These are phyloP conservation scores for Takashimella koratensis DNA, from an alignment of 1,284 basidiomycete genomes.

Conservation along the genomic window DNA sequence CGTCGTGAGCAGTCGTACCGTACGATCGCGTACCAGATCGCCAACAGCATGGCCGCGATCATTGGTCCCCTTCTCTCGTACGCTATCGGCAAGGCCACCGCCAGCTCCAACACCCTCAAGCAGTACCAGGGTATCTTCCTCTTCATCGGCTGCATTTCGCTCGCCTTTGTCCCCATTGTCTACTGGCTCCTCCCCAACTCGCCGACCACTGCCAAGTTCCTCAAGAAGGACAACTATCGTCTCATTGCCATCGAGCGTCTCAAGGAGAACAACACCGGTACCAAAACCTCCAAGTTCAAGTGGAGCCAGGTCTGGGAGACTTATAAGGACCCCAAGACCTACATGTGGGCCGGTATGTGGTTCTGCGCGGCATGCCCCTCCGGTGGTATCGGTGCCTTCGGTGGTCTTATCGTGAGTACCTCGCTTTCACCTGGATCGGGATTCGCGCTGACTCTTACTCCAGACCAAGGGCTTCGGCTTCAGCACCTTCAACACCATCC, in stretches of 20 bases:
- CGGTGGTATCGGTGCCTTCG: constrained; percentile 47
- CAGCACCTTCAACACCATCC: constrained; percentile 45
- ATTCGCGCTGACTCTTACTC: not conserved
- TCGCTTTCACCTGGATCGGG: not conserved
- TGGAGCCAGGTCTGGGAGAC: constrained; percentile 47
- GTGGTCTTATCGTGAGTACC: constrained; percentile 36
- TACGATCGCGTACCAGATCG: constrained; percentile 42
- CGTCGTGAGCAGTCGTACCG: constrained; percentile 44
- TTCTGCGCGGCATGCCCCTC: constrained; percentile 41
- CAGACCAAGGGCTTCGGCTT: constrained; percentile 35
- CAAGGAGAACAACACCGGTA: constrained; percentile 48
- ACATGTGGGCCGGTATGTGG: constrained; percentile 29
- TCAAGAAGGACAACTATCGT: constrained; percentile 40
- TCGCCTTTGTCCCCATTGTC: constrained; percentile 52
- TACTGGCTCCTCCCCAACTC: constrained; percentile 49
- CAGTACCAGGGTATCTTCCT: constrained; percentile 53
- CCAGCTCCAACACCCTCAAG: constrained; percentile 15
- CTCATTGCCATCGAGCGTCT: constrained; percentile 47
- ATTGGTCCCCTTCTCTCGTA: constrained; percentile 41
- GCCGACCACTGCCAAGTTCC: constrained; percentile 43
- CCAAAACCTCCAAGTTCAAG: constrained; percentile 43
- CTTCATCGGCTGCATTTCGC: constrained; percentile 54
- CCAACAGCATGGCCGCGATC: constrained; percentile 42
- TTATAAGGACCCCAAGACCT: constrained; percentile 43
- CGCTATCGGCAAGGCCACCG: constrained; percentile 34